Evolutionary conservation across 2,329 filamentous ascomycete species (phyloP).

Genomic region (Talaromyces sp.): DNA sequence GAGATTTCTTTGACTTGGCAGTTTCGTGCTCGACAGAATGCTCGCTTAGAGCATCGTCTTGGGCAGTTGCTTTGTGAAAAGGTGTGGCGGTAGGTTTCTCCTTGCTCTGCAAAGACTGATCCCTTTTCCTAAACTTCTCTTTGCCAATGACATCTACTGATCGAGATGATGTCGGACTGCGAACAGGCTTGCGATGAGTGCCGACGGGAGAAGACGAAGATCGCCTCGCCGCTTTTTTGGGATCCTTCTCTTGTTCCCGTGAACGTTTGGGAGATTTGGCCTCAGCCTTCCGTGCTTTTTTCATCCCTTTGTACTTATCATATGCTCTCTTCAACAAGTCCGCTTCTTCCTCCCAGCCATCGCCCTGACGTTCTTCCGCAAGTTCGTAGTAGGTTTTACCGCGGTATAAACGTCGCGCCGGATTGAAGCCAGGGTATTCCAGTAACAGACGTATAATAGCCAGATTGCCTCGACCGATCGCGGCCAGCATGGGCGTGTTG

Average conservation of each 20-base stretch:
- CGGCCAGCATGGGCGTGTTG: constrained; percentile 88
- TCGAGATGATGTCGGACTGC: constrained; percentile 29
- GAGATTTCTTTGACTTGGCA: constrained; percentile 28
- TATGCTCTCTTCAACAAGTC: constrained; percentile 69
- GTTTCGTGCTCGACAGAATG: constrained; percentile 33
- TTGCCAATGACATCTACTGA: constrained; percentile 26
- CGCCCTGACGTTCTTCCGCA: constrained; percentile 74
- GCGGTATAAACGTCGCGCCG: constrained; percentile 67
- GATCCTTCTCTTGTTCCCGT: constrained; percentile 39
- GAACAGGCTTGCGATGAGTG: constrained; percentile 30
- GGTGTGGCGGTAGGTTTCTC: constrained; percentile 5
- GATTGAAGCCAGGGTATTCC: constrained; percentile 75
- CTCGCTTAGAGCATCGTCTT: constrained; percentile 24
- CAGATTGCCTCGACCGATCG: constrained; percentile 83
- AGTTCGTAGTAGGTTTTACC: constrained; percentile 85
- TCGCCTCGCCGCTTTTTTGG: constrained; percentile 30
- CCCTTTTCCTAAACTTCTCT: constrained; percentile 20
- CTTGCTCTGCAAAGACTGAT: constrained; percentile 11
- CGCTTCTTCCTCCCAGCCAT: constrained; percentile 86
- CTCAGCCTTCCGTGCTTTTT: constrained; percentile 35
- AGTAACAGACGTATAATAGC: constrained; percentile 79
- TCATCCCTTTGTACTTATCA: constrained; percentile 34
- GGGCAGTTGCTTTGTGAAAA: constrained; percentile 25
- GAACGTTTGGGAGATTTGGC: constrained; percentile 38
- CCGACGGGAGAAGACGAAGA: constrained; percentile 40